Conservation (phyloP, 1,284 basidiomycete genomes). For the Cutaneotrichosporon sp. region DNA sequence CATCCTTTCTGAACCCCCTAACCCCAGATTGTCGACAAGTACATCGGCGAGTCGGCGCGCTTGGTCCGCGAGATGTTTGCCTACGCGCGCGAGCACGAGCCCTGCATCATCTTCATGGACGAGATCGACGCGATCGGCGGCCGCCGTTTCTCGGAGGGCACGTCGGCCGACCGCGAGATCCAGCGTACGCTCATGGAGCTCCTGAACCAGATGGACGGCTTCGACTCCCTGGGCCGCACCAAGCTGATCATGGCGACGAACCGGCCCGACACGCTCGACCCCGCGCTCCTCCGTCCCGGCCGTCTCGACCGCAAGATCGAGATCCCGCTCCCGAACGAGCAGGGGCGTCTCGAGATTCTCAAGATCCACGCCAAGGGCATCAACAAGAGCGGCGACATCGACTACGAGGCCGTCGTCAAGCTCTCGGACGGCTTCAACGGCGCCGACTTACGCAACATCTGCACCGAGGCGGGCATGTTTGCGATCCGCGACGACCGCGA, state of each 20-base stretch:
- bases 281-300: constrained; percentile 92
- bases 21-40: constrained; percentile 89
- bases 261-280: constrained; percentile 95
- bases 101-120: constrained; percentile 70
- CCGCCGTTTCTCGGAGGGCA: constrained; percentile 95
- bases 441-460: constrained; percentile 92
- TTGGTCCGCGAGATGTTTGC: constrained; percentile 98
- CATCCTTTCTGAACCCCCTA: neutral
- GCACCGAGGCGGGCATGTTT: constrained; percentile 99
- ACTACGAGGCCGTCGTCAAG: constrained; percentile 97
- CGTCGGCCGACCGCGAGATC: constrained; percentile 97
- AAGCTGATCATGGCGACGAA: constrained; percentile 99
- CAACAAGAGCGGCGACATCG: constrained; percentile 92
- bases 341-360: constrained; percentile 88
- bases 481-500: constrained; percentile 95
- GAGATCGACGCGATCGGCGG: constrained; percentile 98
- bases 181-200: constrained; percentile 99
- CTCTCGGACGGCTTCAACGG: constrained; percentile 92
- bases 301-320: constrained; percentile 98
- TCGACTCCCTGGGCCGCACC: constrained; percentile 92
- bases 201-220: constrained; percentile 99
- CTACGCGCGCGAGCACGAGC: constrained; percentile 95
- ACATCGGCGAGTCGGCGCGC: constrained; percentile 96
- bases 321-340: constrained; percentile 96
- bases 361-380: constrained; percentile 96